Evolutionary conservation across 2,329 filamentous ascomycete genomes (phyloP), one percentile per base, ranked within the genome.

Genomic region (Diaporthe longicolla): DNA sequence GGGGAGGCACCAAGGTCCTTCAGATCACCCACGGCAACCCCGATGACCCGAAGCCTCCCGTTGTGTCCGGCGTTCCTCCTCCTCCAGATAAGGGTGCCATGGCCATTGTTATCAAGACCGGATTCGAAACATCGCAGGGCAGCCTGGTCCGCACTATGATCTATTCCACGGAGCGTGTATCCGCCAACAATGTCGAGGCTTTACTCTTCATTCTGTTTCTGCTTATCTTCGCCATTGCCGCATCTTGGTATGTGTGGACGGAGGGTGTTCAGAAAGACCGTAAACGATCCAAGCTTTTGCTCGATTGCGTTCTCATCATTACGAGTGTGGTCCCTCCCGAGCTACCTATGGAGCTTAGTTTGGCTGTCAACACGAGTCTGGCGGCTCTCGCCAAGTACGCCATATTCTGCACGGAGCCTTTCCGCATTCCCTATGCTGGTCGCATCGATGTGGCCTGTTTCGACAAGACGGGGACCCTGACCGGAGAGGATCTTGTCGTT

Each of bases 81-180:
- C 93, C 97, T 48, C 97, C 97, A 0, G 97, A 99, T 83, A 94
- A 97, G 79, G 97, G 97, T 70, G 97, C 95, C 48, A 90, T 98
- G 87, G 97, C 95, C 76, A 90, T 99, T 76, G 95, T 99, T 59
- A 93, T 95, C 80, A 98, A 98, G 89, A 99, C 97, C 71, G 97
- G 97, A 17, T 99, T 99, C 80, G 97, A 99, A 85, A 99, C 97
- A 15, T 98, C 96, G 73, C 97, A 99, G 85, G 97, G 97, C 76
- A 98, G 95, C 83, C 90, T 99, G 75, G 97, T 99, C 75, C 94
- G 97, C 76, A 99, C 97, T 78, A 99, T 99, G 97, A 99, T 99
- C 80, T 99, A 98, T 87, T 98, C 97, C 1, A 99, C 97, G 1
- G 97, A 99, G 84, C 95, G 96, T 77, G 96, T 99, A 32, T 98